A percentile compares a stretch with the other conserved stretches of the same genome.
Conservation (phyloP, 306 rosid species). For the Cicer judaicum region DNA sequence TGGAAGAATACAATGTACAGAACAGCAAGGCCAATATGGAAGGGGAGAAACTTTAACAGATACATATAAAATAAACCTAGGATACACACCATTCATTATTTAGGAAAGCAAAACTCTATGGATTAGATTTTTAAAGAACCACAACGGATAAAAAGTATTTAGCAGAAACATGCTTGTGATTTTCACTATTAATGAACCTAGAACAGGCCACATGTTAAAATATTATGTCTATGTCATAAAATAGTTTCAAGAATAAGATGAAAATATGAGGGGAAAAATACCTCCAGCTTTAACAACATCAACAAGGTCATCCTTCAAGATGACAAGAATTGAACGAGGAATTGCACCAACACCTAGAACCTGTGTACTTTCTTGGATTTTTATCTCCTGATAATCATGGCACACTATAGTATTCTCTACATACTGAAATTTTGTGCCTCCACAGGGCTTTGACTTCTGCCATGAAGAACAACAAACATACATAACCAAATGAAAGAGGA, state of each 20-base stretch:
- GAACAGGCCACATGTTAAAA: conserved; percentile 13
- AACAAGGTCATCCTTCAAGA: conserved; percentile 90
- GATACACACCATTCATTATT: conserved; percentile 14
- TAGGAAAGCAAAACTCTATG: conserved; percentile 13
- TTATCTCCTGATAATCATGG: conserved; percentile 96
- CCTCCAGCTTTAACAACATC: conserved; percentile 98
- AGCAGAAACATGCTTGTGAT: conserved; percentile 24
- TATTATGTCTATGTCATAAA: conserved; percentile 7
- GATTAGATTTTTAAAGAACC: conserved; percentile 3
- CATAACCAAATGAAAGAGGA: conserved; percentile 35
- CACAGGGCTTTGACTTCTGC: conserved; percentile 71
- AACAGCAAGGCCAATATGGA: not conserved
- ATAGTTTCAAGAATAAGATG: conserved; percentile 11
- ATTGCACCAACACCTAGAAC: conserved; percentile 91
- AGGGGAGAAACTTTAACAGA: not conserved
- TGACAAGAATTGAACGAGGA: conserved; percentile 90
- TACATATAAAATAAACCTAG: not conserved
- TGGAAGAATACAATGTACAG: not conserved
- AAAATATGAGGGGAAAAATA: conserved; percentile 46
- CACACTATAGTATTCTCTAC: conserved; percentile 80
- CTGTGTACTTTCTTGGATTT: conserved; percentile 91
- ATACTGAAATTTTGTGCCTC: conserved; percentile 72
- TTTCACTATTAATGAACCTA: conserved; percentile 19
- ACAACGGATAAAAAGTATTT: conserved; percentile 7
- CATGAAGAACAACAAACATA: conserved; percentile 42